phyloP scores from a whole-genome alignment of 108 stramenopile species.

The Seminavis robusta region DNA sequence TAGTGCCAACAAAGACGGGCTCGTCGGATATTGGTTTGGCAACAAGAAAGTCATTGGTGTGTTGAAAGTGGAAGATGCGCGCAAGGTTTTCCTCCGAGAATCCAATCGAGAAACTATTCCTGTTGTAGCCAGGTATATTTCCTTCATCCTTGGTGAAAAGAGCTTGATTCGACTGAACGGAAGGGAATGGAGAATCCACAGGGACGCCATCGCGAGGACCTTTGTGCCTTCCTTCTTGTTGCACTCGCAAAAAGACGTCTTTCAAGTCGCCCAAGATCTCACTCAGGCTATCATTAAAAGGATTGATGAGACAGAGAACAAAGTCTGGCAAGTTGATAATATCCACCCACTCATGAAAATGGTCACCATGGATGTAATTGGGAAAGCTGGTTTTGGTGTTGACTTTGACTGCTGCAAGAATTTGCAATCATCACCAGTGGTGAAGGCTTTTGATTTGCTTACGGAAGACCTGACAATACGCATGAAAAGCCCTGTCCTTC shows the following conservation, averaged over 20 bases:
- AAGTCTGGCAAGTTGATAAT: not conserved
- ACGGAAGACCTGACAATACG: constrained; percentile 9
- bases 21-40: constrained; percentile 25
- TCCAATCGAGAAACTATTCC: constrained; percentile 3
- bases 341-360: constrained; percentile 20
- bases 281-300: not conserved
- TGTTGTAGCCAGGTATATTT: constrained; percentile 9
- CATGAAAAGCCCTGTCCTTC: too few relatives aligned
- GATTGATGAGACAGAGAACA: not conserved
- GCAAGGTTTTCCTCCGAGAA: constrained; percentile 4
- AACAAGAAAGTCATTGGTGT: constrained; percentile 3
- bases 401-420: constrained; percentile 22
- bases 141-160: constrained; percentile 9
- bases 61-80: constrained; percentile 9
- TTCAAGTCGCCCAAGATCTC: not conserved
- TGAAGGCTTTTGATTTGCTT: constrained; percentile 14
- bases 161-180: constrained; percentile 13
- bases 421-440: constrained; percentile 4
- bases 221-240: not conserved
- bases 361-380: constrained; percentile 26
- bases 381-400: constrained; percentile 10
- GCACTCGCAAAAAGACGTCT: constrained; percentile 1
- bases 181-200: constrained; percentile 27
- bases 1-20: constrained; percentile 16
- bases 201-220: constrained; percentile 16